phyloP scores from a whole-genome alignment of 441 rosid genomes.

The Erysimum cheiri region DNA sequence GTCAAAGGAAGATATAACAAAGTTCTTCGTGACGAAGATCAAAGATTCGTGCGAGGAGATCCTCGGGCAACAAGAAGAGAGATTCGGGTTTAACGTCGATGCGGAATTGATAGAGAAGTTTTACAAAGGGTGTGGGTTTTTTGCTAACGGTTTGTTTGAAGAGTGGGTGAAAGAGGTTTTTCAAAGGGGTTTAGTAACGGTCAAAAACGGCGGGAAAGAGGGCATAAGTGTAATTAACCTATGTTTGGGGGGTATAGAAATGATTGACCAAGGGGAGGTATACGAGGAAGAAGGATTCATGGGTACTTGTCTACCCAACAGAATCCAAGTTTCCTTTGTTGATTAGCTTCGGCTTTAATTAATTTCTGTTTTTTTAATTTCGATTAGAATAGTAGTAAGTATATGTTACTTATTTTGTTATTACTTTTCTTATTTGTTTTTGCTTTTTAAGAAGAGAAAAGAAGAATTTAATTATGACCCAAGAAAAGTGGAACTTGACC shows the following conservation, averaged over 20 bases:
- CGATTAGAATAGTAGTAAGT: constrained; percentile 17
- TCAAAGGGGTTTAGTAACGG: constrained; percentile 56
- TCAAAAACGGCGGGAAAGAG: constrained; percentile 58
- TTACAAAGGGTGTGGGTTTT: constrained; percentile 42
- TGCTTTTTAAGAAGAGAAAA: constrained; percentile 28
- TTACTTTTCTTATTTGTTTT: not conserved
- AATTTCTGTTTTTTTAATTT: constrained; percentile 4
- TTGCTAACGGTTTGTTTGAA: constrained; percentile 60
- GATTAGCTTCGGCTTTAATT: constrained; percentile 47
- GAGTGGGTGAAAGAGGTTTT: constrained; percentile 76
- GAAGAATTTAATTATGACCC: constrained; percentile 36
- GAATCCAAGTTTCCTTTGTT: constrained; percentile 64
- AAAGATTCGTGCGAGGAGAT: constrained; percentile 49
- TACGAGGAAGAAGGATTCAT: constrained; percentile 58
- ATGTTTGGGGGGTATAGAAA: constrained; percentile 59
- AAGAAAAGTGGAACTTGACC: constrained; percentile 50
- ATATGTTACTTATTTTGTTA: constrained; percentile 13
- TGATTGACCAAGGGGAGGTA: constrained; percentile 47
- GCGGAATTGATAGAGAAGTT: constrained; percentile 55
- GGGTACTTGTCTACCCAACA: constrained; percentile 77
- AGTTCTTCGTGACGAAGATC: constrained; percentile 48
- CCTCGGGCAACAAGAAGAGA: constrained; percentile 46
- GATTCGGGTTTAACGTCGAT: constrained; percentile 48
- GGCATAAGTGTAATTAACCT: constrained; percentile 67
- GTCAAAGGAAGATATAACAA: constrained; percentile 42